Evolutionary conservation across 2,329 filamentous ascomycete genomes (phyloP).

Genomic region (Arthrobotrys conoides): DNA sequence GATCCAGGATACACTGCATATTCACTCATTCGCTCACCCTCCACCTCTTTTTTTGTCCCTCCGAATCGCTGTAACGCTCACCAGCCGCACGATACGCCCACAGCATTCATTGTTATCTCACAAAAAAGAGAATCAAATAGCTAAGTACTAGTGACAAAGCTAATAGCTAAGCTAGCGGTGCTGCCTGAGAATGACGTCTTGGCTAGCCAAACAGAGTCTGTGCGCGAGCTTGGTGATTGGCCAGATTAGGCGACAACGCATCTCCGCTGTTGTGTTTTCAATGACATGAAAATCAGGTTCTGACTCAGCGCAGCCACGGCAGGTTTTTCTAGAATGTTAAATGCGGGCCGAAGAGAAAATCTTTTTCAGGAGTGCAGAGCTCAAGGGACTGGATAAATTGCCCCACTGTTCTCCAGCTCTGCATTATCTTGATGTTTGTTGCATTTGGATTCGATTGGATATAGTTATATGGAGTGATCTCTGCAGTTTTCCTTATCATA

Average conservation of each 20-base stretch:
- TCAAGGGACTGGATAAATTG: constrained; percentile 25
- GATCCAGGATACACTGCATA: neutral
- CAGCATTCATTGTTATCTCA: constrained; percentile 25
- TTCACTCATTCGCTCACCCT: constrained; percentile 19
- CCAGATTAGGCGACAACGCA: constrained; percentile 31
- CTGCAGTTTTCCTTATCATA: neutral
- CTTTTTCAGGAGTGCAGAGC: constrained; percentile 22
- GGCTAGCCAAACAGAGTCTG: constrained; percentile 5
- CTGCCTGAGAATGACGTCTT: constrained; percentile 38
- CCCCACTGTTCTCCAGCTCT: constrained; percentile 1
- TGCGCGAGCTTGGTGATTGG: constrained; percentile 28
- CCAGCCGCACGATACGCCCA: neutral
- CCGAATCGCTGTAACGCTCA: constrained; percentile 39
- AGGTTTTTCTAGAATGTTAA: constrained; percentile 40
- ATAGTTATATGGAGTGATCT: neutral
- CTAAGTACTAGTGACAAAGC: neutral
- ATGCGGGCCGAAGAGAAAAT: constrained; percentile 12
- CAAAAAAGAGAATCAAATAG: neutral
- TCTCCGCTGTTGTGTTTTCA: constrained; percentile 38
- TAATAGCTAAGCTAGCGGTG: neutral
- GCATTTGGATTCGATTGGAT: constrained; percentile 8
- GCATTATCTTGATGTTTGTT: constrained; percentile 4
- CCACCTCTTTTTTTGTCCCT: constrained; percentile 28
- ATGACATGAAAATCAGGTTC: constrained; percentile 17
- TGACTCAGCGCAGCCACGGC: constrained; percentile 44